Conservation (phyloP, 192 early-diverging fungal species). For the Umbelopsis ramanniana region DNA sequence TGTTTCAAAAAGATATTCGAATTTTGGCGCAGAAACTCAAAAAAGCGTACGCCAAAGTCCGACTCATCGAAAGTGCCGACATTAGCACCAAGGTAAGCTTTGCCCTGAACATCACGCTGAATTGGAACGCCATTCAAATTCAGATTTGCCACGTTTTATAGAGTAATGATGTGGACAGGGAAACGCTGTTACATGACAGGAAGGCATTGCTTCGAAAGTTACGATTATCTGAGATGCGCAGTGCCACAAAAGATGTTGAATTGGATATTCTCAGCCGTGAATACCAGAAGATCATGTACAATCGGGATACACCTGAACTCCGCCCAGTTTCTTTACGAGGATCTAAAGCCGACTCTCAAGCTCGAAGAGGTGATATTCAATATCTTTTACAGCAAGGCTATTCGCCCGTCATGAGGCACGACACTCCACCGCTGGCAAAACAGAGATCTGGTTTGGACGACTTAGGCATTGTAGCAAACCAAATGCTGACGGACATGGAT, state of each 20-base stretch:
- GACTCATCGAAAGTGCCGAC: conserved; percentile 31
- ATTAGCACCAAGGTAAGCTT: conserved; percentile 25
- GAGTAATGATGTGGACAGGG: conserved; percentile 23
- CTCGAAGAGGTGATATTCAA: conserved; percentile 17
- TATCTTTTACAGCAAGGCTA: conserved; percentile 42
- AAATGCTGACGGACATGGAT: conserved; percentile 45
- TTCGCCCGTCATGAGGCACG: conserved; percentile 29
- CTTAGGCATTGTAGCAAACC: conserved; percentile 42
- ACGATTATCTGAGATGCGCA: conserved; percentile 35
- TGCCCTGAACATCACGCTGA: neutral
- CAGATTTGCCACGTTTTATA: neutral
- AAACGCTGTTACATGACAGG: conserved; percentile 24
- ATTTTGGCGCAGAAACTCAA: conserved; percentile 31
- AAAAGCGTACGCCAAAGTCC: conserved; percentile 22
- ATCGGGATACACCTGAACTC: conserved; percentile 12
- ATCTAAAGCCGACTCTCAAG: neutral
- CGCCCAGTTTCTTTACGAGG: neutral
- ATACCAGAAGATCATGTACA: conserved; percentile 9
- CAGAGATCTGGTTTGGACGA: conserved; percentile 40
- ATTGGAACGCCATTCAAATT: neutral
- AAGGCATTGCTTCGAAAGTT: conserved; percentile 34
- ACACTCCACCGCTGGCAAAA: conserved; percentile 9
- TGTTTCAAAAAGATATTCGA: conserved; percentile 40
- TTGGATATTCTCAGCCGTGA: conserved; percentile 23
- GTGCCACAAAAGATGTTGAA: conserved; percentile 39